These are phyloP conservation scores for Aspergillus coremiiformis DNA, from an alignment of 495 filamentous ascomycete species.

Conservation along the genomic window DNA sequence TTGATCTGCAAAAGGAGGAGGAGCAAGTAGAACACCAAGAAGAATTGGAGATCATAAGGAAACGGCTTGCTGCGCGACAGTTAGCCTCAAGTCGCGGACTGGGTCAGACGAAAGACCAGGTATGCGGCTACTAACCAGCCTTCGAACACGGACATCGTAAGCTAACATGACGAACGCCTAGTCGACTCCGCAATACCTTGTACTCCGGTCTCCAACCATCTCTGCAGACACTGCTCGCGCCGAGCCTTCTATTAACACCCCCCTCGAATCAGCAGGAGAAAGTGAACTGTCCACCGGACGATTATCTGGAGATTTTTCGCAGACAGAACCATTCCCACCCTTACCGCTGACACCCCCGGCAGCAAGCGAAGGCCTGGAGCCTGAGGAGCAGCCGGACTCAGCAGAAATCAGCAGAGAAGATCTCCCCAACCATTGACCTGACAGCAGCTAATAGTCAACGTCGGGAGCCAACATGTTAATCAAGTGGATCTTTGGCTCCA, in stretches of 20 bases:
- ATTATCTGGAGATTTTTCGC: slow-evolving; percentile 17
- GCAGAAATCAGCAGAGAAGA: background rate
- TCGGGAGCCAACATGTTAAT: background rate
- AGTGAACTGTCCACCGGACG: slow-evolving; percentile 13
- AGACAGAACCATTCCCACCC: slow-evolving; percentile 34
- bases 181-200: slow-evolving; percentile 5
- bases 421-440: background rate
- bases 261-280: slow-evolving; percentile 9
- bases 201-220: slow-evolving; percentile 6
- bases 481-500: background rate
- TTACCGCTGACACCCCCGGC: slow-evolving; percentile 15
- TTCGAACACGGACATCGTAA: background rate
- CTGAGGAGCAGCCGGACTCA: background rate
- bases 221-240: slow-evolving; percentile 5
- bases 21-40: slow-evolving; percentile 59
- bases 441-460: background rate
- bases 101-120: slow-evolving; percentile 15
- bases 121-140: slow-evolving; percentile 12
- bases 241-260: slow-evolving; percentile 3
- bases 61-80: slow-evolving; percentile 62
- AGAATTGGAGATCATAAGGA: slow-evolving; percentile 59
- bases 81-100: slow-evolving; percentile 68
- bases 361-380: background rate
- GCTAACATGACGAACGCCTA: slow-evolving; percentile 10
- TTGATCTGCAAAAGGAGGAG: slow-evolving; percentile 72